Evolutionary conservation across 108 stramenopile species (phyloP), one percentile per base, ranked within the genome.

Genomic region (Phaeodactylum tricornutum): DNA sequence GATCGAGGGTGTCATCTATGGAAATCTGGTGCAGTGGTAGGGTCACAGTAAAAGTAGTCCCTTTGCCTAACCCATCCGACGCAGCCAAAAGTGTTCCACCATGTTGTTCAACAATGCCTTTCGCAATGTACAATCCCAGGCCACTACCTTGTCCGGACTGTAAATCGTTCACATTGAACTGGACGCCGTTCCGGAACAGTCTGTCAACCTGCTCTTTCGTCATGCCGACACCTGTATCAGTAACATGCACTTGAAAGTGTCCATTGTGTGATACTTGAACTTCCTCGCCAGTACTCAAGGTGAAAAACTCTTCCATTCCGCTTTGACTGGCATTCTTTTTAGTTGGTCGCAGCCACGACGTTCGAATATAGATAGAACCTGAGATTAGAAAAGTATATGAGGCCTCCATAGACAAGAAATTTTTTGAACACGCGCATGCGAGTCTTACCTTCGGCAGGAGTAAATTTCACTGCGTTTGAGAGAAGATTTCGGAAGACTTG

Each of bases 81-180:
- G 32, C 8, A 8, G 63, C 69, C 9, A 28, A 20, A 9, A 79
- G 28, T 4, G 27, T 51, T 19, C 83, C 83, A 8, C 47, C 29
- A 42, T 85, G 83, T 41, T 59, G 51, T 25, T 75, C 62, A n/a
- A 71, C 69, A 33, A 84, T 72, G 39, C 60, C 75, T 42, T 74
- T 77, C 6, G 82, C 39, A 44, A 84, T 77, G 46, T 45, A 64
- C 20, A 85, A 46, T 36, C 83, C 83, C 3, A 85, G 59, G 8
- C 83, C 83, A 46, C 66, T 77, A 7, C 83, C 83, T 21, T 58
- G 53, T 16, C 83, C 83, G 4, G 50, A 50, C 53, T 85, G 83
- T 4, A 85, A 56, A 9, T 64, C 55, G 38, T 72, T 77, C 3
- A 68, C 69, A 53, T 79, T 57, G 48, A 85, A 79, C 44, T 85